phyloP scores from a whole-genome alignment of 2,329 filamentous ascomycete species.

The Aureobasidium sp. region DNA sequence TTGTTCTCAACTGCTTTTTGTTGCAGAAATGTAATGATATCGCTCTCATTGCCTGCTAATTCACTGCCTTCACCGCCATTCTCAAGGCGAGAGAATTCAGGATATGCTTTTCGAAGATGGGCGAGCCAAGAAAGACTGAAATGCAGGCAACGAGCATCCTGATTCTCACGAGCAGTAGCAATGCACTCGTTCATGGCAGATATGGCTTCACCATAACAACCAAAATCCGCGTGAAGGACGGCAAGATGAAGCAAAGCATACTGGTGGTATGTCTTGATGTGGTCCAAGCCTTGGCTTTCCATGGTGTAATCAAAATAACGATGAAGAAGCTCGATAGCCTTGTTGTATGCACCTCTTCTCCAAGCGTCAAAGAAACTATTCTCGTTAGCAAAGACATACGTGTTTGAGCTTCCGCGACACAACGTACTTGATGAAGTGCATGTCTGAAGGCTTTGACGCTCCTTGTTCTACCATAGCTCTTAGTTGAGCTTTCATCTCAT shows the following conservation, averaged over 20 bases:
- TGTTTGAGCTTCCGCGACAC: neutral
- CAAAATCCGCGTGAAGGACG: slow-evolving; percentile 90
- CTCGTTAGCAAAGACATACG: neutral
- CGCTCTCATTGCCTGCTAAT: slow-evolving; percentile 71
- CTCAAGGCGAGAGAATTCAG: slow-evolving; percentile 34
- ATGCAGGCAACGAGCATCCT: slow-evolving; percentile 86
- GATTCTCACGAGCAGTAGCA: slow-evolving; percentile 85
- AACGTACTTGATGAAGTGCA: slow-evolving; percentile 63
- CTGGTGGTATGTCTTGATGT: slow-evolving; percentile 81
- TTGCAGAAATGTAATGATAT: slow-evolving; percentile 75
- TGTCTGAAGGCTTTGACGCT: slow-evolving; percentile 60
- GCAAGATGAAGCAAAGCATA: slow-evolving; percentile 91
- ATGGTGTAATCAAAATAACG: slow-evolving; percentile 90
- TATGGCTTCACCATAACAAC: slow-evolving; percentile 82
- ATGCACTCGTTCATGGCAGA: slow-evolving; percentile 92
- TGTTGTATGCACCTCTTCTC: slow-evolving; percentile 82
- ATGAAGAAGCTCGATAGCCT: slow-evolving; percentile 83
- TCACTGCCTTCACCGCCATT: slow-evolving; percentile 37
- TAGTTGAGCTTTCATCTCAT: slow-evolving; percentile 63
- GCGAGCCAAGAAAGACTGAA: slow-evolving; percentile 95
- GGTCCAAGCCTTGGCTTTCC: slow-evolving; percentile 51
- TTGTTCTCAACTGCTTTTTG: slow-evolving; percentile 54
- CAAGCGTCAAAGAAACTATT: slow-evolving; percentile 79
- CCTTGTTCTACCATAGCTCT: slow-evolving; percentile 55
- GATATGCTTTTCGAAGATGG: slow-evolving; percentile 78